Evolutionary conservation across 2,329 filamentous ascomycete species (phyloP).

Genomic region (Fusarium guadeloupense): DNA sequence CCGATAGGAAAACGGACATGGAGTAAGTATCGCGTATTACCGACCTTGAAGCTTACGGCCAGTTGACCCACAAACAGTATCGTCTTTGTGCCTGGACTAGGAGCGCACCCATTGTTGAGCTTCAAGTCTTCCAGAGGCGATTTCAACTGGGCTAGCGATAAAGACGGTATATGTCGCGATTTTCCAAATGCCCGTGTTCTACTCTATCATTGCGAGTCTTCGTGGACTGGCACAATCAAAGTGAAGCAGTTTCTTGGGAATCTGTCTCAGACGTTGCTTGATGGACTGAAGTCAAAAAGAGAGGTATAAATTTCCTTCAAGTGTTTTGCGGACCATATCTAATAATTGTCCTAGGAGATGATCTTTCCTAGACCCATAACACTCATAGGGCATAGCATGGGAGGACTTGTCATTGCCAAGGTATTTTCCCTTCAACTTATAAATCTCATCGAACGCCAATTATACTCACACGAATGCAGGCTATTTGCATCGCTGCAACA

Average conservation of each 20-base stretch:
- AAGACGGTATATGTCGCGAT: conserved; percentile 49
- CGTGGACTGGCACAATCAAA: conserved; percentile 52
- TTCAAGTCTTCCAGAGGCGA: conserved; percentile 50
- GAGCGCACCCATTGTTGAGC: conserved; percentile 51
- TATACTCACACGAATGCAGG: conserved; percentile 16
- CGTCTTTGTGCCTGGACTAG: conserved; percentile 54
- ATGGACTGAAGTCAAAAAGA: conserved; percentile 47
- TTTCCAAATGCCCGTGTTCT: conserved; percentile 53
- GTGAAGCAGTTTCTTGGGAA: conserved; percentile 54
- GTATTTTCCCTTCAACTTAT: conserved; percentile 26
- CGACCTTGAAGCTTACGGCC: fast-evolving
- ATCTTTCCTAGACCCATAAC: conserved; percentile 49
- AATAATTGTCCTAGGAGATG: not conserved
- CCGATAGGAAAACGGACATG: conserved; percentile 46
- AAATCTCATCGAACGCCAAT: not conserved
- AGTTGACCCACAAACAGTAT: conserved; percentile 41
- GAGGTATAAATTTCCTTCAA: conserved; percentile 43
- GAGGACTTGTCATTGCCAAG: conserved; percentile 55
- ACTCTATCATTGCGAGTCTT: conserved; percentile 54
- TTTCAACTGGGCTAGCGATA: conserved; percentile 53
- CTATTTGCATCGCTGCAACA: conserved; percentile 47
- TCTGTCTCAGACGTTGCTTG: conserved; percentile 50
- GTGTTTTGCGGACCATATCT: not conserved
- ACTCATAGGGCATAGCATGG: conserved; percentile 57
- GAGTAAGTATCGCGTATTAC: conserved; percentile 37